Percentiles rank a stretch among this genome's conserved stretches.
These are phyloP conservation scores for Calophaca sinica DNA, from an alignment of 306 rosid genomes.

Conservation along the genomic window DNA sequence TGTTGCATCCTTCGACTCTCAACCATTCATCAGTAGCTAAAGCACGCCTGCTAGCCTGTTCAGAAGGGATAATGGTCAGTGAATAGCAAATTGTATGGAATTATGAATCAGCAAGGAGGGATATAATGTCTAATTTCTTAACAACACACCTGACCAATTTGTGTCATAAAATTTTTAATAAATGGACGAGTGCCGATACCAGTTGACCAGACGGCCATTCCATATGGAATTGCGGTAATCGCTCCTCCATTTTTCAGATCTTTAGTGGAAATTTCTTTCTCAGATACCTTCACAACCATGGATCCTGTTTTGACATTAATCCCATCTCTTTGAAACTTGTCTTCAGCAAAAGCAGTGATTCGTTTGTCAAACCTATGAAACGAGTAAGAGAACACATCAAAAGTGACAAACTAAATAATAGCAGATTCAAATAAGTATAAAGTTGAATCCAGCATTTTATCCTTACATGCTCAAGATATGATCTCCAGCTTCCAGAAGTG, in stretches of 20 bases:
- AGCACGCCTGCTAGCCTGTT: conserved; percentile 89
- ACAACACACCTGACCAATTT: conserved; percentile 84
- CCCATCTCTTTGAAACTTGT: conserved; percentile 82
- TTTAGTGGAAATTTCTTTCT: conserved; percentile 80
- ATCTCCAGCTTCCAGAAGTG: conserved; percentile 91
- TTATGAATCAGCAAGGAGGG: background rate
- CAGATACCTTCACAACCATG: conserved; percentile 88
- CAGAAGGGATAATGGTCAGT: conserved; percentile 22
- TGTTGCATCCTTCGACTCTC: conserved; percentile 88
- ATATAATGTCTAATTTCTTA: conserved; percentile 34
- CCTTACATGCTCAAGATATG: conserved; percentile 90
- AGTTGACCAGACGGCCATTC: conserved; percentile 99
- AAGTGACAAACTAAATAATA: conserved; percentile 8
- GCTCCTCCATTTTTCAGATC: conserved; percentile 81
- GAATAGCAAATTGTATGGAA: conserved; percentile 21
- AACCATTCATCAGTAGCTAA: conserved; percentile 99
- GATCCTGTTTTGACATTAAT: conserved; percentile 94
- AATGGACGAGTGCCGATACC: conserved; percentile 96
- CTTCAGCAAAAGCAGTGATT: conserved; percentile 92
- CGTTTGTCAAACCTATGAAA: conserved; percentile 92
- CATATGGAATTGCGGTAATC: conserved; percentile 73
- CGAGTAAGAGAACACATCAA: conserved; percentile 34
- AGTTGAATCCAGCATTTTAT: background rate
- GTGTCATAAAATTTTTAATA: conserved; percentile 79
- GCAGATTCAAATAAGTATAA: background rate